A percentile compares a stretch with the other conserved stretches of the same genome.
Evolutionary conservation across 176 grass and related monocot genomes (phyloP).

Genomic region (Rhynchospora tenuis): DNA sequence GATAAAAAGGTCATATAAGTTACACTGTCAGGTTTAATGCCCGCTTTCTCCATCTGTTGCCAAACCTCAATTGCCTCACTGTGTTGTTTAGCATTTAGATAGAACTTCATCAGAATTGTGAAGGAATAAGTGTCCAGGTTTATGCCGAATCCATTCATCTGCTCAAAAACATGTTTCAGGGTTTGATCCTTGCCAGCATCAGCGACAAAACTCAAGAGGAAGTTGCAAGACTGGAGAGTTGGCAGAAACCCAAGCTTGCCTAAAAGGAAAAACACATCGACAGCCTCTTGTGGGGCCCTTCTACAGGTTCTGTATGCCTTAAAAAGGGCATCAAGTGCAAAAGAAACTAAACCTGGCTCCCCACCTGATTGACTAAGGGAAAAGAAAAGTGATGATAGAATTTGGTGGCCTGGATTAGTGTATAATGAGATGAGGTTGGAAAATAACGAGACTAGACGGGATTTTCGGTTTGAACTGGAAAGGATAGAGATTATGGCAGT

Average conservation of each 20-base stretch:
- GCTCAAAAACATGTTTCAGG: constrained; percentile 36
- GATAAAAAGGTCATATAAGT: constrained; percentile 50
- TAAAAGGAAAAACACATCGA: constrained; percentile 33
- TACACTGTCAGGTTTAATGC: constrained; percentile 38
- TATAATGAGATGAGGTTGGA: constrained; percentile 25
- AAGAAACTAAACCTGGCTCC: constrained; percentile 24
- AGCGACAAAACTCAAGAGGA: constrained; percentile 43
- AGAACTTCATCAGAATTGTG: constrained; percentile 44
- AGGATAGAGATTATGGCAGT: constrained; percentile 44
- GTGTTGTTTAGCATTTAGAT: constrained; percentile 38
- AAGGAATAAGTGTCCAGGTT: constrained; percentile 33
- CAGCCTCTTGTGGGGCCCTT: constrained; percentile 22
- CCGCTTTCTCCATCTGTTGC: constrained; percentile 32
- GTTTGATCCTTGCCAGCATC: constrained; percentile 23
- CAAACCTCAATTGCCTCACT: constrained; percentile 34
- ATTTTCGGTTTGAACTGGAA: constrained; percentile 19
- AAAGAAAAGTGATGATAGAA: constrained; percentile 39
- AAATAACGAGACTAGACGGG: constrained; percentile 49
- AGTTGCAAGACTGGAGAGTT: constrained; percentile 38
- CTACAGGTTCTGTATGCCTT: constrained; percentile 32
- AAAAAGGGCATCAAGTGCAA: constrained; percentile 40
- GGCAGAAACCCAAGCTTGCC: constrained; percentile 38
- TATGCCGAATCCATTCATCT: constrained; percentile 34
- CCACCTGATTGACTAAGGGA: constrained; percentile 18
- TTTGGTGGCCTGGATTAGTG: constrained; percentile 2